A percentile compares a stretch with the other conserved stretches of the same genome.
Conservation (phyloP, 257 asterid genomes). For the Nicotiana sylvestris region DNA sequence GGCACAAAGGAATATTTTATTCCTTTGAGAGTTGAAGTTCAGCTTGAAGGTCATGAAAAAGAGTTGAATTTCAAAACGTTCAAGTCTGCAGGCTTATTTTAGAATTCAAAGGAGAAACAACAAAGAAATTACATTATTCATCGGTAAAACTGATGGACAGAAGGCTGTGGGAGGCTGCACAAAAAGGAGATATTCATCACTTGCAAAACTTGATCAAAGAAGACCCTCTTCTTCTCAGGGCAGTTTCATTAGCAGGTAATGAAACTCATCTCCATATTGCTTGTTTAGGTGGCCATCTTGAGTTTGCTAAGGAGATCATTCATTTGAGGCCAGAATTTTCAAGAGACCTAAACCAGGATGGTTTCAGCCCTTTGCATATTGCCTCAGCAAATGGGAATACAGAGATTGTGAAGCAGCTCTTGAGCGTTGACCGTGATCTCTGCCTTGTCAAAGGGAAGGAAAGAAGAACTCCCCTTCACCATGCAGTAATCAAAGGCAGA, state of each 20-base stretch:
- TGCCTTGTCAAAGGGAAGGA: constrained; percentile 34
- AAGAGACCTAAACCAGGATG: constrained; percentile 20
- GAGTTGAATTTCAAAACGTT: background rate
- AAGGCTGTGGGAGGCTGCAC: background rate
- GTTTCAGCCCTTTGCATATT: constrained; percentile 34
- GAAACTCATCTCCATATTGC: background rate
- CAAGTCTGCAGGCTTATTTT: background rate
- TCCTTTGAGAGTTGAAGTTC: background rate
- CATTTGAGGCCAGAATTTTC: background rate
- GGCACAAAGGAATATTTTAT: background rate
- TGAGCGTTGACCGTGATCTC: constrained; percentile 20
- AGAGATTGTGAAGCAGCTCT: constrained; percentile 31
- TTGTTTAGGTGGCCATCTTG: background rate
- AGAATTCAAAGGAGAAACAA: background rate
- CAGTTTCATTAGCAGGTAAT: background rate
- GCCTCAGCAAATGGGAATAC: constrained; percentile 31
- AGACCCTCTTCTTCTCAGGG: background rate
- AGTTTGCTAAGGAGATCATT: background rate
- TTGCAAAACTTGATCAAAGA: background rate
- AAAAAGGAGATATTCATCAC: background rate
- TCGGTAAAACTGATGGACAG: background rate
- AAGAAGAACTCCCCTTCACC: constrained; percentile 36
- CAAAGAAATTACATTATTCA: background rate
- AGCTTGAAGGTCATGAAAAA: background rate
- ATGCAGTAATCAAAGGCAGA: constrained; percentile 32